Percentiles rank a stretch among this genome's conserved stretches.
phyloP scores from a whole-genome alignment of 192 early-diverging fungal genomes.

The Linnemannia zychae region DNA sequence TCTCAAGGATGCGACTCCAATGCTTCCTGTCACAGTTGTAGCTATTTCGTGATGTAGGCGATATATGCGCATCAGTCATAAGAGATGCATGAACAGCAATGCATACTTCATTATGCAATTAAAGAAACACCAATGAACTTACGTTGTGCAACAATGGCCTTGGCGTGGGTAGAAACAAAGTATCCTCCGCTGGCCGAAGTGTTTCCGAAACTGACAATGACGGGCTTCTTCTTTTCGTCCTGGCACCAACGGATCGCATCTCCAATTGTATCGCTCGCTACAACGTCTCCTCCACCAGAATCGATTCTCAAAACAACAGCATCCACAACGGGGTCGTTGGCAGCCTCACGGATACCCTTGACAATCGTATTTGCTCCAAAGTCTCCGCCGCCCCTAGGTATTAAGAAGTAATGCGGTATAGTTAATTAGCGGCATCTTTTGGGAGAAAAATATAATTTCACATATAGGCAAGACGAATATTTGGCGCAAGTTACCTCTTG shows the following conservation, averaged over 20 bases:
- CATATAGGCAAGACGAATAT: background rate
- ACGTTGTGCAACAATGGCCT: slow-evolving; percentile 71
- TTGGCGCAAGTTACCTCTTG: slow-evolving; percentile 47
- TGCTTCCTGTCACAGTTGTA: slow-evolving; percentile 79
- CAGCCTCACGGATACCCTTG: slow-evolving; percentile 66
- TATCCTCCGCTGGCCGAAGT: slow-evolving; percentile 69
- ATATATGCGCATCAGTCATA: background rate
- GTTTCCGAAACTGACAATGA: slow-evolving; percentile 77
- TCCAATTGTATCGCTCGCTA: slow-evolving; percentile 77
- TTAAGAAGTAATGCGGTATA: background rate
- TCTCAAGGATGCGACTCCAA: slow-evolving; percentile 73
- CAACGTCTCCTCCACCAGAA: slow-evolving; percentile 76
- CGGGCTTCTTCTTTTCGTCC: slow-evolving; percentile 69
- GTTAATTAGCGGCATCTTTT: background rate
- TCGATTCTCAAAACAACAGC: slow-evolving; percentile 79
- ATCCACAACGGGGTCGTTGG: slow-evolving; percentile 64
- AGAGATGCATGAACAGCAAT: background rate
- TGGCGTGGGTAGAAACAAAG: slow-evolving; percentile 67
- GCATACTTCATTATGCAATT: background rate
- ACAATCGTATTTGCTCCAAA: slow-evolving; percentile 63
- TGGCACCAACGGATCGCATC: slow-evolving; percentile 70
- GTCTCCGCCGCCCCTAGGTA: slow-evolving; percentile 42
- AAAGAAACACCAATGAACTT: slow-evolving; percentile 5
- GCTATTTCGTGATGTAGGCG: slow-evolving; percentile 27
- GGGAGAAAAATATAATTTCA: no score